phyloP scores from a whole-genome alignment of 2,329 filamentous ascomycete genomes.

The Curvularia lunata region DNA sequence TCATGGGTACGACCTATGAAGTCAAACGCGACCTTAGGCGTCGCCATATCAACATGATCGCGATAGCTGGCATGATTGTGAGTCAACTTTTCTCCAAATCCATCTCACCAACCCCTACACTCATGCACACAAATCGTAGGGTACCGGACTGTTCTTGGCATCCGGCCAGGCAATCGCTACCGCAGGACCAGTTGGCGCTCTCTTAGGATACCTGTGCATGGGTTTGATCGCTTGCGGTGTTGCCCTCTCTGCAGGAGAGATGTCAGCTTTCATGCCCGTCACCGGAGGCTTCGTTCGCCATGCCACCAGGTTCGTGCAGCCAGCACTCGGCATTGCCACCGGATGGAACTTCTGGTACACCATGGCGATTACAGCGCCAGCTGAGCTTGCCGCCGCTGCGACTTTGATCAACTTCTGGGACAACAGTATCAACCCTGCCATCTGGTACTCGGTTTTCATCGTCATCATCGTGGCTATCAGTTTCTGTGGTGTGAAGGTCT shows the following conservation, averaged over 20 bases:
- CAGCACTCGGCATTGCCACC: conserved; percentile 48
- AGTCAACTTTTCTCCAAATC: neutral
- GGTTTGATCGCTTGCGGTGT: conserved; percentile 59
- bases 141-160: no score
- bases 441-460: conserved; percentile 20
- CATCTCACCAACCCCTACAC: no score
- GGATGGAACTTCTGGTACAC: conserved; percentile 25
- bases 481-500: no score
- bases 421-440: conserved; percentile 14
- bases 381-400: conserved; percentile 71
- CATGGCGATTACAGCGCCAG: conserved; percentile 8
- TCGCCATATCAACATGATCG: conserved; percentile 24
- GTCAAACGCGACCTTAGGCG: conserved; percentile 15
- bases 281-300: conserved; percentile 59
- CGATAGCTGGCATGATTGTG: conserved; percentile 20
- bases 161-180: conserved; percentile 58
- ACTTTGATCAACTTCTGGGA: conserved; percentile 78
- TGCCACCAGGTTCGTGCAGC: conserved; percentile 59
- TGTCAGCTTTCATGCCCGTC: conserved; percentile 59
- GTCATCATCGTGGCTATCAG: conserved; percentile 9
- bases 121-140: no score
- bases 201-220: conserved; percentile 60
- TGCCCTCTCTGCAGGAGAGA: conserved; percentile 59
- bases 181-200: conserved; percentile 59
- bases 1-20: no score